Percentiles rank a stretch among this genome's conserved stretches.
phyloP scores from a whole-genome alignment of 805 yeast species.

The Teunomyces stri region DNA sequence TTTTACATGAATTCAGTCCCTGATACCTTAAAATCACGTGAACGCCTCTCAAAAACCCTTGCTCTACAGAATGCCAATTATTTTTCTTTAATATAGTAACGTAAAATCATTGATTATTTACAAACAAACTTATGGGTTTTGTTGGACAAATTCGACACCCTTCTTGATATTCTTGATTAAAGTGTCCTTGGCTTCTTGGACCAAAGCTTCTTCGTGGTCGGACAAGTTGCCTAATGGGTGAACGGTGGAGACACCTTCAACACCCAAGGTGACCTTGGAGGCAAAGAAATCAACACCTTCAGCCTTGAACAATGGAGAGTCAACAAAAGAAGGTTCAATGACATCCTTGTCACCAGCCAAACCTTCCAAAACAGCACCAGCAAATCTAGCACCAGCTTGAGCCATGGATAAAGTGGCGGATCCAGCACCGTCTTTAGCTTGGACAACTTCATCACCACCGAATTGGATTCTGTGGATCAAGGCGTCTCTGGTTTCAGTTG shows the following conservation, averaged over 20 bases:
- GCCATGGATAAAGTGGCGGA: constrained; percentile 88
- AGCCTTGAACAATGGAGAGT: constrained; percentile 73
- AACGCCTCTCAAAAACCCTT: background rate
- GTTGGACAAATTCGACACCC: constrained; percentile 85
- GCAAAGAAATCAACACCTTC: constrained; percentile 98
- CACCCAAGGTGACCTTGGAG: constrained; percentile 89
- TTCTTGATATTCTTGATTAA: constrained; percentile 86
- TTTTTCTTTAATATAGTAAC: background rate
- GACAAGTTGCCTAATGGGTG: constrained; percentile 75
- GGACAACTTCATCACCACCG: constrained; percentile 87
- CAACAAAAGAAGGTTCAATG: constrained; percentile 69
- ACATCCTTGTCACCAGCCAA: constrained; percentile 62
- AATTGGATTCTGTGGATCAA: constrained; percentile 88
- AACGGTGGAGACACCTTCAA: constrained; percentile 79
- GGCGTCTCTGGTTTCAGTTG: constrained; percentile 61
- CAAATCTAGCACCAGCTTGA: constrained; percentile 79
- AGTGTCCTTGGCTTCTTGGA: constrained; percentile 82
- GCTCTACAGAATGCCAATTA: background rate
- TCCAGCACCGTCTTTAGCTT: constrained; percentile 82
- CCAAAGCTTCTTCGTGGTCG: constrained; percentile 79
- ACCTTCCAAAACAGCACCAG: constrained; percentile 63
- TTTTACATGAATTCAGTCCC: no score
- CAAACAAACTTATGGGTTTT: constrained; percentile 50
- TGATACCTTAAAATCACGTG: no score
- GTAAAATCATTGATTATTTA: background rate